phyloP scores from a whole-genome alignment of 805 yeast species.

The Metschnikowia orientalis region DNA sequence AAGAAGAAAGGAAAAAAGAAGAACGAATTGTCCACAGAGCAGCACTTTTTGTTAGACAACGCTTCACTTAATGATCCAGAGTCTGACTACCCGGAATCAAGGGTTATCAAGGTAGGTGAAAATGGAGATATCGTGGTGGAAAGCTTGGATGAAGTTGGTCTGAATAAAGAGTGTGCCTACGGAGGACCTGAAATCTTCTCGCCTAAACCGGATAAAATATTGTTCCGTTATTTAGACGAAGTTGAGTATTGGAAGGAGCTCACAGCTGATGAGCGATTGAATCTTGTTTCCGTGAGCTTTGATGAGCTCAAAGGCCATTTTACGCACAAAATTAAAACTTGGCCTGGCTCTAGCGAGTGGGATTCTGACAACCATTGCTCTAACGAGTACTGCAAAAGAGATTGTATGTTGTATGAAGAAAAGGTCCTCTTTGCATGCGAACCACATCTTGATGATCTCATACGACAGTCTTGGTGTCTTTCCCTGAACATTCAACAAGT shows the following conservation, averaged over 20 bases:
- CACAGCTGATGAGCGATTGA: conserved; percentile 10
- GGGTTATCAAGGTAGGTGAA: conserved; percentile 64
- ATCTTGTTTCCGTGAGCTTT: conserved; percentile 53
- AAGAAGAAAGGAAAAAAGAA: conserved; percentile 17
- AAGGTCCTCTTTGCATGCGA: conserved; percentile 74
- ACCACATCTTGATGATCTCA: conserved; percentile 46
- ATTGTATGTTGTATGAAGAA: conserved; percentile 64
- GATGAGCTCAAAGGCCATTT: conserved; percentile 63
- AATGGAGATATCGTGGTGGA: conserved; percentile 79
- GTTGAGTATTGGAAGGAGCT: conserved; percentile 14
- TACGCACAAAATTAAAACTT: conserved; percentile 23
- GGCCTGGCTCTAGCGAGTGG: conserved; percentile 1
- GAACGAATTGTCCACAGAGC: neutral
- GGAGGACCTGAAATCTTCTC: too few relatives aligned
- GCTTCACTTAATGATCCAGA: conserved; percentile 52
- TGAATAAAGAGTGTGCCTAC: too few relatives aligned
- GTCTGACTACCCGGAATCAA: conserved; percentile 65
- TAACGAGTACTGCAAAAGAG: conserved; percentile 76
- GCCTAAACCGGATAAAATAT: conserved; percentile 9
- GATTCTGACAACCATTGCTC: conserved; percentile 41
- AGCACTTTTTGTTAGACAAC: conserved; percentile 18
- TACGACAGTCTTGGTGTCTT: neutral
- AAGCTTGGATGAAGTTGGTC: conserved; percentile 44
- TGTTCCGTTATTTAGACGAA: conserved; percentile 13
- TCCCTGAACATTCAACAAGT: neutral